Evolutionary conservation across 805 yeast genomes (phyloP), one percentile per base, ranked within the genome.

Genomic region (Kazachstania viticola): DNA sequence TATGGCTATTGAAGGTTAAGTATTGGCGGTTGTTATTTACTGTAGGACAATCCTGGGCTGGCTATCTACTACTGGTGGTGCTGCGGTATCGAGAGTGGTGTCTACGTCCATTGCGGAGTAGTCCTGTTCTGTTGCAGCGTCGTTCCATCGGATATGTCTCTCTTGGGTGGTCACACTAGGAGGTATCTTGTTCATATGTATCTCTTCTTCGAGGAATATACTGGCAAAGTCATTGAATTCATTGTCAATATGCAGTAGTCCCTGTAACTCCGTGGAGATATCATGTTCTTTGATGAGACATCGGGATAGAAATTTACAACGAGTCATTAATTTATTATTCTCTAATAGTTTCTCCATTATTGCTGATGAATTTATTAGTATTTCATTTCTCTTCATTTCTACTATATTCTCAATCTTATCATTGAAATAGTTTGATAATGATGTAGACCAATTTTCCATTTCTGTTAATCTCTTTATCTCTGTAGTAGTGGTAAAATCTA

Each of bases 301-400:
- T n/a, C 37, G 30, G 4, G 53, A 42, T 9, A 51, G 19, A 32
- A 51, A 45, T 28, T 52, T 51, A 23, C 7, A 19, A 12, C 49
- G 31, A 11, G 31, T 31, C 11, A 41, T 30, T 17, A 60, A 46
- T 1, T 39, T 46, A 14, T 46, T 44, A 21, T 58, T 51, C 12
- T 48, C 42, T 9, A 59, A 37, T 45, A 64, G 46, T 32, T 67
- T 65, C 44, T 76, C 85, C 45, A 69, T 65, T 19, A 73, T 51
- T 4, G 71, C 53, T 0, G 79, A 68, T 1, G 82, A 67, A 39
- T 67, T 67, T 35, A 70, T 64, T 15, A 76, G 50, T 5, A 77
- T 61, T 23, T 75, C 75, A 31, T 60, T 64, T 25, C 75, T 75
- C 3, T 72, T 52, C 0, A 64, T 49, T 16, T 69, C 72, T 21